Percentiles rank a stretch among this genome's conserved stretches.
These are phyloP conservation scores for Xylona heveae DNA, from an alignment of 495 filamentous ascomycete genomes.

Conservation along the genomic window DNA sequence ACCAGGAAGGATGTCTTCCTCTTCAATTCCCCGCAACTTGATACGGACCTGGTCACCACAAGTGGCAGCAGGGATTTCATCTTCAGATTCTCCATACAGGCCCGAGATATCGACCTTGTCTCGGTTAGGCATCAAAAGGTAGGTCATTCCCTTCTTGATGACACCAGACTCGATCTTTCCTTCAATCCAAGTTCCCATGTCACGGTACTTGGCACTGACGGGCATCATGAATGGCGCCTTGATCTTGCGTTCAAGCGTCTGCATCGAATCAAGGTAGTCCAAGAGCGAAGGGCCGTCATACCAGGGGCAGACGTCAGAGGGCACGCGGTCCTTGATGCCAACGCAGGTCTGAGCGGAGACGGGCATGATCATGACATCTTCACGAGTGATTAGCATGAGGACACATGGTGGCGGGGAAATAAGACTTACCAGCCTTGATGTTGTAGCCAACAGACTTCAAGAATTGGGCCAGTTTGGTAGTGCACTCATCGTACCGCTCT, in stretches of 20 bases:
- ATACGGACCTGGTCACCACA: constrained; percentile 92
- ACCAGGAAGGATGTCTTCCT: constrained; percentile 92
- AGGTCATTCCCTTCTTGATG: constrained; percentile 61
- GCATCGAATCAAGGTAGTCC: constrained; percentile 81
- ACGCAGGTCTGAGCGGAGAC: constrained; percentile 72
- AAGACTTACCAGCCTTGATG: constrained; percentile 35
- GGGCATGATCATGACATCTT: constrained; percentile 83
- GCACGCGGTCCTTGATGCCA: constrained; percentile 74
- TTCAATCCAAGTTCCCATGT: constrained; percentile 95
- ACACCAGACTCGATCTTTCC: constrained; percentile 91
- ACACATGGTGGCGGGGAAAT: not conserved
- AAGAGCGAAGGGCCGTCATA: constrained; percentile 84
- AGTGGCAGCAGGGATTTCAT: constrained; percentile 57
- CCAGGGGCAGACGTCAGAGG: constrained; percentile 57
- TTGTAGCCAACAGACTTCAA: constrained; percentile 84
- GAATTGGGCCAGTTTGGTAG: constrained; percentile 67
- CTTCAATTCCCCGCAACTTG: constrained; percentile 81
- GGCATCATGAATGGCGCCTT: constrained; percentile 99
- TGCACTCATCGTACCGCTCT: constrained; percentile 80
- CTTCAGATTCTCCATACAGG: constrained; percentile 89
- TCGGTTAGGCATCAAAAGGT: constrained; percentile 89
- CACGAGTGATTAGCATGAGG: constrained; percentile 4
- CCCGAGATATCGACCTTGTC: constrained; percentile 59
- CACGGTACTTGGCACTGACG: constrained; percentile 76
- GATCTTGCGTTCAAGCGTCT: constrained; percentile 80